These are phyloP conservation scores for Salix viminalis DNA, from an alignment of 345 rosid species.

Conservation along the genomic window DNA sequence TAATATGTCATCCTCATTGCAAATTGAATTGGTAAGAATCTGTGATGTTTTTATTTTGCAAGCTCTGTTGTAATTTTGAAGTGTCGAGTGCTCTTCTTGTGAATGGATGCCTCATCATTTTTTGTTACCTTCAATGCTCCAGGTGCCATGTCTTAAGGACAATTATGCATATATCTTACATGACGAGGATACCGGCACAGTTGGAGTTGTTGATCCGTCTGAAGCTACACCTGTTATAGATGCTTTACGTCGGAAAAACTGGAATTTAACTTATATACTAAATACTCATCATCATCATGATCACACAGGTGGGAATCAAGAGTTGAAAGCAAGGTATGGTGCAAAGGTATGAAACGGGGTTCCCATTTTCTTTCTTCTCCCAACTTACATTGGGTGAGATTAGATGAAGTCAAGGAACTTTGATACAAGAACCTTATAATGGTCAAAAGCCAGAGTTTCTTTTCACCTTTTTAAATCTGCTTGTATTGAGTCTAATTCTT, in stretches of 20 bases:
- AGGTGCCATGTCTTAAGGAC: conserved; percentile 92
- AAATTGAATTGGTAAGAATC: conserved; percentile 83
- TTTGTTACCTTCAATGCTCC: conserved; percentile 12
- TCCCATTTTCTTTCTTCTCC: background rate
- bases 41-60: background rate
- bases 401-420: background rate
- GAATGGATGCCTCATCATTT: background rate
- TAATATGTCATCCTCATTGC: conserved; percentile 68
- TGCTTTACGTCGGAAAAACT: conserved; percentile 71
- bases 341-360: conserved; percentile 73
- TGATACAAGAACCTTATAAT: background rate
- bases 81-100: background rate
- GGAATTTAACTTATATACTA: conserved; percentile 83
- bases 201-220: conserved; percentile 98
- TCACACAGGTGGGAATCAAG: conserved; percentile 85
- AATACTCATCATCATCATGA: conserved; percentile 96
- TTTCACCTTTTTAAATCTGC: background rate
- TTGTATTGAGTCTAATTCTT: background rate
- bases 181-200: conserved; percentile 92
- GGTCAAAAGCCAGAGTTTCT: background rate
- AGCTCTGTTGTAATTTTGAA: background rate
- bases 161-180: conserved; percentile 91
- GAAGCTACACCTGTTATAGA: conserved; percentile 84
- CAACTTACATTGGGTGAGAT: background rate
- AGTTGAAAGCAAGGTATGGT: conserved; percentile 92